phyloP scores from a whole-genome alignment of 169 alveolate species.

The Plasmodium cynomolgi region DNA sequence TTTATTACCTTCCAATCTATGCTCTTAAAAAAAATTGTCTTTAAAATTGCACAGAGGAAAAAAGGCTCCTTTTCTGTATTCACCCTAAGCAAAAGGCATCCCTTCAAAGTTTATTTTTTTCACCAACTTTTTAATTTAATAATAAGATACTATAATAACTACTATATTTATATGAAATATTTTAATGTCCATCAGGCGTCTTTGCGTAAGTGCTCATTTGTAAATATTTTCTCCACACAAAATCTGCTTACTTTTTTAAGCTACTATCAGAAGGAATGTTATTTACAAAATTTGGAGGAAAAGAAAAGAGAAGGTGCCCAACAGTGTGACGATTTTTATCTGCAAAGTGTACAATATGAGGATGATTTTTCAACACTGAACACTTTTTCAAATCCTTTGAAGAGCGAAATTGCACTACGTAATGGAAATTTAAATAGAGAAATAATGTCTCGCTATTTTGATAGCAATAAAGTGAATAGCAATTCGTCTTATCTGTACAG shows the following conservation, averaged over 20 bases:
- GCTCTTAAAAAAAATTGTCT: slow-evolving; percentile 49
- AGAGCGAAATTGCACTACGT: background rate
- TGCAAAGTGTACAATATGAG: background rate
- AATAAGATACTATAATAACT: slow-evolving; percentile 42
- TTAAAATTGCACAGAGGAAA: slow-evolving; percentile 6
- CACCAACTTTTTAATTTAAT: slow-evolving; percentile 38
- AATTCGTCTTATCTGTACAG: background rate
- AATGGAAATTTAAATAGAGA: background rate
- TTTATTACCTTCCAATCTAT: slow-evolving; percentile 52
- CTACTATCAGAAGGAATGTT: slow-evolving; percentile 33
- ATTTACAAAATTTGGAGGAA: background rate
- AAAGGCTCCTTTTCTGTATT: slow-evolving; percentile 26
- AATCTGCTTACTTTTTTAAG: slow-evolving; percentile 39
- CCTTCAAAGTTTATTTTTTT: slow-evolving; percentile 42
- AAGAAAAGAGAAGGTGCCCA: background rate
- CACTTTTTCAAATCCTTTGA: background rate
- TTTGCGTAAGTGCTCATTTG: background rate
- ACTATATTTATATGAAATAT: slow-evolving; percentile 41
- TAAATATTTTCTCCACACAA: slow-evolving; percentile 27
- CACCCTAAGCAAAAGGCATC: slow-evolving; percentile 11
- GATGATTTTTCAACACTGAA: background rate
- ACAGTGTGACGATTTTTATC: background rate
- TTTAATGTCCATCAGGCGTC: background rate
- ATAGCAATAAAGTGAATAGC: slow-evolving; percentile 15
- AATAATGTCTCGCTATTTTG: background rate